These are phyloP conservation scores for Aegilops longissima DNA, from an alignment of 176 grass and related monocot genomes.

Conservation along the genomic window DNA sequence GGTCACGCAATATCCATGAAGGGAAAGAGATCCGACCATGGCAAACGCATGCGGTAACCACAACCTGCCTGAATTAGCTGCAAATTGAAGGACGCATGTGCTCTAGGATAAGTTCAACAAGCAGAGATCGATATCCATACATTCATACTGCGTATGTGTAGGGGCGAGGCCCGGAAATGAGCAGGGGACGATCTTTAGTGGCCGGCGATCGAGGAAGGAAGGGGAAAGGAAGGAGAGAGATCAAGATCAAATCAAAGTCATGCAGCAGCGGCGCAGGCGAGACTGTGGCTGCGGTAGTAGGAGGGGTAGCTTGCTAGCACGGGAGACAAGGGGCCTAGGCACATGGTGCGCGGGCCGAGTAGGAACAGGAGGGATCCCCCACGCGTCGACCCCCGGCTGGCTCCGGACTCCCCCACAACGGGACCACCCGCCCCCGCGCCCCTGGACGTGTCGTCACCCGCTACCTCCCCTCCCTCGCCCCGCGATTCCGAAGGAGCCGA, in stretches of 20 bases:
- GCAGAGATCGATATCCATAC: background rate
- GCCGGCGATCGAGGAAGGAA: background rate
- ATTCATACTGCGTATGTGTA: background rate
- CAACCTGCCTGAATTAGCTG: background rate
- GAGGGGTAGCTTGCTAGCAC: slow-evolving; percentile 31
- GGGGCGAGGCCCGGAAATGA: background rate
- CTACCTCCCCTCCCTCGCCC: background rate
- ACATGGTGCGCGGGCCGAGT: slow-evolving; percentile 32
- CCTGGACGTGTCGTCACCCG: slow-evolving; percentile 35
- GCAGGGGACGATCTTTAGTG: background rate
- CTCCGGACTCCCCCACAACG: background rate
- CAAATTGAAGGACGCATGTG: background rate
- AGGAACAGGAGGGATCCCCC: background rate
- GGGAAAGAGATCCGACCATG: background rate
- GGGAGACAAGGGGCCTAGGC: slow-evolving; percentile 38
- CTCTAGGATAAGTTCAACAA: background rate
- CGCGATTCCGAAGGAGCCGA: slow-evolving; percentile 38
- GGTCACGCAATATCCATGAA: background rate
- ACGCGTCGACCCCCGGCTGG: slow-evolving; percentile 31
- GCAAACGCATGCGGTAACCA: background rate
- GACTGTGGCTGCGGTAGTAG: background rate
- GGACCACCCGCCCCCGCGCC: slow-evolving; percentile 26
- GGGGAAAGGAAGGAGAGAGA: background rate
- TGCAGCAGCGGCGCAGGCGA: slow-evolving; percentile 1
- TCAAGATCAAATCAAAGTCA: slow-evolving; percentile 1